Conservation (phyloP, 768 basidiomycete species). For the Xerocomus spinulosus region DNA sequence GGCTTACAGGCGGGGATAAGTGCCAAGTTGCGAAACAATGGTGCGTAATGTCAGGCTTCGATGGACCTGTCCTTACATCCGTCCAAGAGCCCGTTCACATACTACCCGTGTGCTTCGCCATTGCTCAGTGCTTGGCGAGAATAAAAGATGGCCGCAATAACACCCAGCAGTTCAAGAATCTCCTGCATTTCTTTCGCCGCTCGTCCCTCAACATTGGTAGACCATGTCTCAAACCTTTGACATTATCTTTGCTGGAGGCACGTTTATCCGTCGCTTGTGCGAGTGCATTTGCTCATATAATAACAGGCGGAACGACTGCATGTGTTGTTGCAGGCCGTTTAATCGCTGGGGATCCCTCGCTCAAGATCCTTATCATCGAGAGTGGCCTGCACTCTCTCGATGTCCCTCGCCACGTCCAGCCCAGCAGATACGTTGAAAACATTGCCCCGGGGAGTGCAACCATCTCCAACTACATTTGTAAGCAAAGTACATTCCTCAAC, state of each 20-base stretch:
- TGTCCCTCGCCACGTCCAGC: constrained; percentile 46
- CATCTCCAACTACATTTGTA: constrained; percentile 38
- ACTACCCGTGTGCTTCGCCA: no score
- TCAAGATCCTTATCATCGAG: constrained; percentile 61
- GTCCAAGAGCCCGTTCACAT: no score
- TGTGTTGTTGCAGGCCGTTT: constrained; percentile 53
- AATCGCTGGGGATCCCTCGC: constrained; percentile 44
- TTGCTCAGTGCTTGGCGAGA: no score
- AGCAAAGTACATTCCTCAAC: constrained; percentile 39
- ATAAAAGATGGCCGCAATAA: no score
- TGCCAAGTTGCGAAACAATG: no score
- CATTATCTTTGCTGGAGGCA: constrained; percentile 57
- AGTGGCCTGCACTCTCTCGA: constrained; percentile 50
- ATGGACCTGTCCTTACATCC: no score
- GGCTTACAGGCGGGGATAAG: no score
- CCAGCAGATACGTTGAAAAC: constrained; percentile 46
- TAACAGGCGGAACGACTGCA: constrained; percentile 45
- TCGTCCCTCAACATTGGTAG: not conserved
- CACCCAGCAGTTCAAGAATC: no score
- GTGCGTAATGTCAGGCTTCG: no score
- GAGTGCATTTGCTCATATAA: not conserved
- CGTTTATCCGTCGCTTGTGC: not conserved
- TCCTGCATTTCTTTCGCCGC: not conserved
- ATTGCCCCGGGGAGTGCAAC: constrained; percentile 37
- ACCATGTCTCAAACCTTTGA: constrained; percentile 33